phyloP scores from a whole-genome alignment of 1,284 basidiomycete genomes.

The Pisolithus thermaeus region DNA sequence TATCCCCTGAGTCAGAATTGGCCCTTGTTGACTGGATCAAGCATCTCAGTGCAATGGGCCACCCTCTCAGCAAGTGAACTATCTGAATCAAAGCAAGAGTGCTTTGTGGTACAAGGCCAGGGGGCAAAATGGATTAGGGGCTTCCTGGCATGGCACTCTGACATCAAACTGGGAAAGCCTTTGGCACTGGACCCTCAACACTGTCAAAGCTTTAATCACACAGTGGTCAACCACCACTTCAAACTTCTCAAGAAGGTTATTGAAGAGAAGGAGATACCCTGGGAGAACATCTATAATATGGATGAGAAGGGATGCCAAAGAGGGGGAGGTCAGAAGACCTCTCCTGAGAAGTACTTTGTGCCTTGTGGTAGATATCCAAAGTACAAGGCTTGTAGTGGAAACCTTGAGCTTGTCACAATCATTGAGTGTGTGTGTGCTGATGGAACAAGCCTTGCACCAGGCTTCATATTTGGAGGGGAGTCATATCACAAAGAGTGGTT shows the following conservation, averaged over 20 bases:
- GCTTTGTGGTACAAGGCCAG: neutral
- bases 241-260: slow-evolving; percentile 4
- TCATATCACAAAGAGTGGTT: slow-evolving; percentile 20
- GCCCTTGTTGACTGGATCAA: neutral
- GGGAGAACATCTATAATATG: slow-evolving; percentile 16
- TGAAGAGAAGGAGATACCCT: slow-evolving; percentile 11
- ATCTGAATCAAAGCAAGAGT: neutral
- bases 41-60: neutral
- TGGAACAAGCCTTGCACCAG: slow-evolving; percentile 18
- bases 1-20: neutral
- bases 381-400: slow-evolving; percentile 15
- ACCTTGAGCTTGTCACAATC: slow-evolving; percentile 28
- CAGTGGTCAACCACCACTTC: slow-evolving; percentile 6
- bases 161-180: neutral
- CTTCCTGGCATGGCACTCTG: neutral
- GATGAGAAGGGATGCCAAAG: slow-evolving; percentile 26
- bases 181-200: neutral
- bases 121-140: neutral
- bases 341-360: slow-evolving; percentile 16
- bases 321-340: slow-evolving; percentile 21
- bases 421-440: slow-evolving; percentile 27
- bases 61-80: neutral
- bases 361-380: neutral
- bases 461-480: slow-evolving; percentile 30
- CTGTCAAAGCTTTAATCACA: slow-evolving; percentile 1